These are phyloP conservation scores for Neurospora africana DNA, from an alignment of 495 filamentous ascomycete genomes.

Conservation along the genomic window DNA sequence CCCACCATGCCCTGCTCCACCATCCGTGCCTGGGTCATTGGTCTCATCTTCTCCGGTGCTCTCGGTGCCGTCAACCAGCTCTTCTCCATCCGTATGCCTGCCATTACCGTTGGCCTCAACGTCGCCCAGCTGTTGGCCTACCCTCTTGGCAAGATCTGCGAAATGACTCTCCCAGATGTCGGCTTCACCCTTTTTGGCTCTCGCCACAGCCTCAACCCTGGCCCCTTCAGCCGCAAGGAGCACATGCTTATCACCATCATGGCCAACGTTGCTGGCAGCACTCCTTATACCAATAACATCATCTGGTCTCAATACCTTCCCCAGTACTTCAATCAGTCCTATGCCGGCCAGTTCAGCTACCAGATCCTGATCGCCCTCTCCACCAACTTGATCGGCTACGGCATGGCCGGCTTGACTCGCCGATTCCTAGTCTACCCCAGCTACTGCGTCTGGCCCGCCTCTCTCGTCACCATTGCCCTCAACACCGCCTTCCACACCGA, in stretches of 20 bases:
- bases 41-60: slow-evolving; percentile 20
- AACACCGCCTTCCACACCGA: slow-evolving; percentile 28
- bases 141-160: slow-evolving; percentile 25
- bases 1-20: slow-evolving; percentile 21
- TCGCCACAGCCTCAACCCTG: slow-evolving; percentile 33
- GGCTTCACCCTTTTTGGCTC: slow-evolving; percentile 26
- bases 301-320: slow-evolving; percentile 33
- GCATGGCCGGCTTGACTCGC: slow-evolving; percentile 39
- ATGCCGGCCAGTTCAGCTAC: slow-evolving; percentile 24
- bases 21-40: slow-evolving; percentile 27
- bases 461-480: slow-evolving; percentile 29
- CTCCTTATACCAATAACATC: slow-evolving; percentile 27
- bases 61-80: slow-evolving; percentile 29
- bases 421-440: slow-evolving; percentile 43
- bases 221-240: slow-evolving; percentile 38
- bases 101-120: slow-evolving; percentile 21
- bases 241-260: slow-evolving; percentile 40
- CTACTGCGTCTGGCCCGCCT: slow-evolving; percentile 32
- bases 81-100: slow-evolving; percentile 27
- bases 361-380: slow-evolving; percentile 30
- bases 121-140: slow-evolving; percentile 29
- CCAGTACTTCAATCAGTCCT: slow-evolving; percentile 27
- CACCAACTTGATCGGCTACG: slow-evolving; percentile 39
- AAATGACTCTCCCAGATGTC: slow-evolving; percentile 23
- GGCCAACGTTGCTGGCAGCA: slow-evolving; percentile 22